Evolutionary conservation across 169 alveolate genomes (phyloP).

Genomic region (Cyclospora cayetanensis): DNA sequence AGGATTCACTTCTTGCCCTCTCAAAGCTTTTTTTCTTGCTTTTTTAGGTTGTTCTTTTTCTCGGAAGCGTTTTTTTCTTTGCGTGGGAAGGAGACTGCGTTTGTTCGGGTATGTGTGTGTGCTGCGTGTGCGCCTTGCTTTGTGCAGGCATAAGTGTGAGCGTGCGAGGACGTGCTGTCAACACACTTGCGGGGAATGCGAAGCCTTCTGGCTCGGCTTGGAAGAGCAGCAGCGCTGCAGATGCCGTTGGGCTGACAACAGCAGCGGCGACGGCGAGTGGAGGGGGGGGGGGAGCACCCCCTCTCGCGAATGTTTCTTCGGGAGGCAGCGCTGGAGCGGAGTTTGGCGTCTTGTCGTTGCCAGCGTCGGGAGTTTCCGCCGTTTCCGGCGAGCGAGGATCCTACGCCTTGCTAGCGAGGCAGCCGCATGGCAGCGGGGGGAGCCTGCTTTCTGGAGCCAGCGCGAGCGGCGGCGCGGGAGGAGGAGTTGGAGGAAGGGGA

Average conservation of each 20-base stretch:
- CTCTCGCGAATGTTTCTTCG: neutral
- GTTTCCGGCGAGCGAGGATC: neutral
- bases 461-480: neutral
- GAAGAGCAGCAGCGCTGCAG: constrained; percentile 56
- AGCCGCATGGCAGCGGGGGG: neutral
- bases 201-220: constrained; percentile 67
- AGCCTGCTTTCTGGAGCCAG: neutral
- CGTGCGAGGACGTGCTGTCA: constrained; percentile 66
- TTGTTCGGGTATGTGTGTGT: neutral
- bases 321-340: neutral
- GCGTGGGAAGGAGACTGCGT: too few relatives aligned
- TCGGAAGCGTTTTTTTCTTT: too few relatives aligned
- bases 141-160: constrained; percentile 58
- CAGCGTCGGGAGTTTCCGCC: neutral
- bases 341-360: neutral
- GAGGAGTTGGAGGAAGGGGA: neutral
- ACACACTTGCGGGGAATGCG: constrained; percentile 51
- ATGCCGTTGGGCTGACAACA: neutral
- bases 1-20: too few relatives aligned
- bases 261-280: neutral
- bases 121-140: neutral
- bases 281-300: neutral
- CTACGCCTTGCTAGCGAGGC: neutral
- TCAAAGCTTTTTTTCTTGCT: too few relatives aligned
- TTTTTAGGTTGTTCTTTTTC: too few relatives aligned